A percentile compares a stretch with the other conserved stretches of the same genome.
Evolutionary conservation across 1,284 basidiomycete genomes (phyloP).

Genomic region (Serendipita sp.): DNA sequence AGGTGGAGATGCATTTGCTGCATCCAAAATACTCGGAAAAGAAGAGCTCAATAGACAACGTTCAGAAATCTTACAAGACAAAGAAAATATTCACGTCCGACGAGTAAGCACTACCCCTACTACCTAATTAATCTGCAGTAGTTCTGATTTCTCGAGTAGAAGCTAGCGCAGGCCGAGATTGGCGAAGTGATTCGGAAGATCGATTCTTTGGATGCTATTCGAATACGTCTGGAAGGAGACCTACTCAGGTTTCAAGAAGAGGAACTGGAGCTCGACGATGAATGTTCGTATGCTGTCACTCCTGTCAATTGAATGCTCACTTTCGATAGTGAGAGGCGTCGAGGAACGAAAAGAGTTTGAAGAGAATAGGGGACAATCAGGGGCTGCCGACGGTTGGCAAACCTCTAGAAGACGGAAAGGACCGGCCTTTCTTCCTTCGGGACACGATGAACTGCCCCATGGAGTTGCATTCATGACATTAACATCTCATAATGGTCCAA

Average conservation of each 20-base stretch:
- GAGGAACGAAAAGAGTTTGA: slow-evolving; percentile 68
- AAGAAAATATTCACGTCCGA: slow-evolving; percentile 77
- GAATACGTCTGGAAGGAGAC: slow-evolving; percentile 68
- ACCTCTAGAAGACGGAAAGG: slow-evolving; percentile 70
- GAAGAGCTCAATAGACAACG: slow-evolving; percentile 72
- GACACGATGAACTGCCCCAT: slow-evolving; percentile 89
- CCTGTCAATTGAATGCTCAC: not conserved
- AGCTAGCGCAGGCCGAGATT: slow-evolving; percentile 73
- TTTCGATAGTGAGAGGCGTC: slow-evolving; percentile 61
- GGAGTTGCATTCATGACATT: slow-evolving; percentile 97
- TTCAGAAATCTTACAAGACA: slow-evolving; percentile 74
- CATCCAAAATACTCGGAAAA: slow-evolving; percentile 53
- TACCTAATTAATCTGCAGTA: not conserved
- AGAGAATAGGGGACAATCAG: slow-evolving; percentile 27
- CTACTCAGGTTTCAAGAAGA: slow-evolving; percentile 85
- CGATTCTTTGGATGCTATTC: slow-evolving; percentile 67
- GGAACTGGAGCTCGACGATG: slow-evolving; percentile 89
- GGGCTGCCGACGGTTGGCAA: slow-evolving; percentile 25
- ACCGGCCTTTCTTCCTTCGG: slow-evolving; percentile 90
- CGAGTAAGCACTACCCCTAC: slow-evolving; percentile 37
- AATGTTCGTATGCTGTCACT: slow-evolving; percentile 33
- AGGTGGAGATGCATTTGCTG: slow-evolving; percentile 43
- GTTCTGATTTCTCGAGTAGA: slow-evolving; percentile 29
- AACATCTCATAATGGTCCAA: slow-evolving; percentile 63
- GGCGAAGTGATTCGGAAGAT: slow-evolving; percentile 80